These are phyloP conservation scores for Marasmius oreades DNA, from an alignment of 1,284 basidiomycete genomes.

Conservation along the genomic window DNA sequence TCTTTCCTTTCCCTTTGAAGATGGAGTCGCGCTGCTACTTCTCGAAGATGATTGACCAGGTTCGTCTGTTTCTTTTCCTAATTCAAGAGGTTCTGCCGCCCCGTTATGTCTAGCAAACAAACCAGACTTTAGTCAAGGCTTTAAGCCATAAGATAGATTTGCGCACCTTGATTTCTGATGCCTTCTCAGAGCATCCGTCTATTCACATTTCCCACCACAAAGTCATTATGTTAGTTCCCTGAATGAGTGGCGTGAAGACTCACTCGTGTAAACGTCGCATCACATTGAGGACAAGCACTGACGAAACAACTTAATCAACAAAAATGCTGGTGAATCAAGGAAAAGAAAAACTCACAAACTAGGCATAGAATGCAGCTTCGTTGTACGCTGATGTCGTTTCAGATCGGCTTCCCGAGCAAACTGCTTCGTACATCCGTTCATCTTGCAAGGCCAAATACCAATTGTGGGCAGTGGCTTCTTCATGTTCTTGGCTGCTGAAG, in stretches of 20 bases:
- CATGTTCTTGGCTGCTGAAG: constrained; percentile 32
- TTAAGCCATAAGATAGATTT: constrained; percentile 4
- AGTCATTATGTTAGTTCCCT: constrained; percentile 6
- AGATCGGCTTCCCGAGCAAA: constrained; percentile 76
- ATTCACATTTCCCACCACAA: constrained; percentile 4
- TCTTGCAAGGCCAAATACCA: constrained; percentile 70
- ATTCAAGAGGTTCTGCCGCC: constrained; percentile 50
- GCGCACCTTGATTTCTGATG: constrained; percentile 66
- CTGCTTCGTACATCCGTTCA: constrained; percentile 72
- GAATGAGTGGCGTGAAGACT: constrained; percentile 24
- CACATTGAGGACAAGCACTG: constrained; percentile 72
- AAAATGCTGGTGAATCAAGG: no score
- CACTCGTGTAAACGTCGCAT: constrained; percentile 73
- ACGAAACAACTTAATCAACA: constrained; percentile 11
- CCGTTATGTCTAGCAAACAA: constrained; percentile 54
- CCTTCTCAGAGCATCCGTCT: constrained; percentile 59
- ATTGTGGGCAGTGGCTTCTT: constrained; percentile 39
- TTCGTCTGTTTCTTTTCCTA: constrained; percentile 30
- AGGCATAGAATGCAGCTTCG: constrained; percentile 66
- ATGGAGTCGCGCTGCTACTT: constrained; percentile 48
- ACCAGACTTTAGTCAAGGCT: constrained; percentile 1
- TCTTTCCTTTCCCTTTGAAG: constrained; percentile 40
- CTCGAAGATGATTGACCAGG: constrained; percentile 41
- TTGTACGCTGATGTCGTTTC: constrained; percentile 73
- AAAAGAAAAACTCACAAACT: constrained; percentile 53